Conservation (phyloP, 441 rosid species). For the Omphalea diandra region DNA sequence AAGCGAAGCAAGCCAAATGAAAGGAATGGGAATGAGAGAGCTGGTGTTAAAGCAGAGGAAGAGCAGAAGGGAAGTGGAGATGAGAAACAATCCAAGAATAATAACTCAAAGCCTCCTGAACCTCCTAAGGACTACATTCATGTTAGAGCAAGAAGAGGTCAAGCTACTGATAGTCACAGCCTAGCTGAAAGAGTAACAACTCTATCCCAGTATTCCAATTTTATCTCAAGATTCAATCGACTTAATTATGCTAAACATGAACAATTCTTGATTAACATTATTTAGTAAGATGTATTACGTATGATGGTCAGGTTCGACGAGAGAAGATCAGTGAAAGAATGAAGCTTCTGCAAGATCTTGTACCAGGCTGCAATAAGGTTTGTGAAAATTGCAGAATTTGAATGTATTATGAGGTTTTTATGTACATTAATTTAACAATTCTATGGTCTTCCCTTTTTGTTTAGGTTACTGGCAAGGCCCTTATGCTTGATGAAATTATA, state of each 20-base stretch:
- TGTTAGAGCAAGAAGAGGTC: constrained; percentile 95
- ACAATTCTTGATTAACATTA: not conserved
- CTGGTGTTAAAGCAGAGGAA: constrained; percentile 25
- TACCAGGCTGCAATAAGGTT: constrained; percentile 88
- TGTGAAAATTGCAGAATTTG: not conserved
- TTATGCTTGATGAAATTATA: constrained; percentile 95
- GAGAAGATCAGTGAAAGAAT: constrained; percentile 90
- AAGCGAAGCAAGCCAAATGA: constrained; percentile 47
- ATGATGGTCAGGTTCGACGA: constrained; percentile 60
- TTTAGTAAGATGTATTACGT: not conserved
- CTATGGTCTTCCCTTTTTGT: not conserved
- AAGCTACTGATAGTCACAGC: constrained; percentile 96
- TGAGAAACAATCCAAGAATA: constrained; percentile 39
- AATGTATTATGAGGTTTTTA: no score
- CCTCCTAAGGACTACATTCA: constrained; percentile 85
- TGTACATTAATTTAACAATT: not conserved
- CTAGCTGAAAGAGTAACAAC: constrained; percentile 79
- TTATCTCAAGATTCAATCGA: not conserved
- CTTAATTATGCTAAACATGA: no score
- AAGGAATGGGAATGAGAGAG: constrained; percentile 30
- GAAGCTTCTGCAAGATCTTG: constrained; percentile 93
- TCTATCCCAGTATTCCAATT: not conserved
- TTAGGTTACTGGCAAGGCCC: constrained; percentile 80
- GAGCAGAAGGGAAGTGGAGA: constrained; percentile 33
- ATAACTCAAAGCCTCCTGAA: constrained; percentile 61